phyloP scores from a whole-genome alignment of 2,329 filamentous ascomycete genomes.

The Septoria petroselini region DNA sequence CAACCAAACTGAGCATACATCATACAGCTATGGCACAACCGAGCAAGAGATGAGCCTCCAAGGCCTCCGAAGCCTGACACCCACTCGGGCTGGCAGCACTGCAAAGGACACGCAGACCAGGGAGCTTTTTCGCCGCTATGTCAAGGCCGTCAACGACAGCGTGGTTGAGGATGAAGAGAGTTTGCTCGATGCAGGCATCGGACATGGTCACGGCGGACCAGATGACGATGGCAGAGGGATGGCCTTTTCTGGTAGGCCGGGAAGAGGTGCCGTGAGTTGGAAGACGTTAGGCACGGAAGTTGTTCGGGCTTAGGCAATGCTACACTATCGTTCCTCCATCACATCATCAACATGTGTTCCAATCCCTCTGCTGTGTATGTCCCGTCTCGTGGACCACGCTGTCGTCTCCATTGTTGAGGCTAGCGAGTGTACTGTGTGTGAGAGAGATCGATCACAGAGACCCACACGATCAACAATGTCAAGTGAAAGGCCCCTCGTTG shows the following conservation, averaged over 20 bases:
- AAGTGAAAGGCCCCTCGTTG: neutral
- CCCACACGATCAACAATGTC: conserved; percentile 1
- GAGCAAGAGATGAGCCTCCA: conserved; percentile 57
- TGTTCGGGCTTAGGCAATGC: conserved; percentile 5
- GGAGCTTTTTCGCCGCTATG: conserved; percentile 57
- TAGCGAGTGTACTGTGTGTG: neutral
- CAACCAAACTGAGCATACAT: conserved; percentile 46
- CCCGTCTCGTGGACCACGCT: neutral
- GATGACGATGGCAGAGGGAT: conserved; percentile 10
- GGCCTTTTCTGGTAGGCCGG: conserved; percentile 24
- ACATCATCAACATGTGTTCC: neutral
- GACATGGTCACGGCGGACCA: conserved; percentile 10
- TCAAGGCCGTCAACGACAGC: conserved; percentile 55
- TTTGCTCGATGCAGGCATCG: conserved; percentile 21
- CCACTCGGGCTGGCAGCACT: conserved; percentile 4
- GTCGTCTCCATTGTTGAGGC: neutral
- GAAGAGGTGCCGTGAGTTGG: conserved; percentile 18
- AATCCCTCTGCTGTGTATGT: neutral
- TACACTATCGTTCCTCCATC: neutral
- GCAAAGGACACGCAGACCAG: conserved; percentile 27
- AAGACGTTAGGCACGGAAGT: conserved; percentile 18
- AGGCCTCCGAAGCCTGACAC: conserved; percentile 38
- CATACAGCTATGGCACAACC: conserved; percentile 55
- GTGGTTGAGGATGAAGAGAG: conserved; percentile 51
- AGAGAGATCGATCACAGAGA: neutral